phyloP scores from a whole-genome alignment of 306 rosid genomes.

The Prunus mira region DNA sequence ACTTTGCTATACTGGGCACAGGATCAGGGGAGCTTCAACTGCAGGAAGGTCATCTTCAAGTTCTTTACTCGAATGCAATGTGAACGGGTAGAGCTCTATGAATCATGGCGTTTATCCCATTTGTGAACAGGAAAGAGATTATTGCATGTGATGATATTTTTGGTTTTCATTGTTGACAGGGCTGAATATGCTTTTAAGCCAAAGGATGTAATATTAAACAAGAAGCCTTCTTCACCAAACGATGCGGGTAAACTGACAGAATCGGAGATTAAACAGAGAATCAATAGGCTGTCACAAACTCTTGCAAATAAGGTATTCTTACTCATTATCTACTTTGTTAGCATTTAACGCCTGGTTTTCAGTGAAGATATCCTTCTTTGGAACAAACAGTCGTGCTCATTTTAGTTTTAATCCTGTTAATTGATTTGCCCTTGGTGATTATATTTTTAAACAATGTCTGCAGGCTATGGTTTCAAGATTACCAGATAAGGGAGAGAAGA shows the following conservation, averaged over 20 bases:
- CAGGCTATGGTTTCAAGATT: slow-evolving; percentile 68
- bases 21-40: slow-evolving; percentile 25
- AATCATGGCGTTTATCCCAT: background rate
- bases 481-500: slow-evolving; percentile 75
- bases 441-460: slow-evolving; percentile 3
- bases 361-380: background rate
- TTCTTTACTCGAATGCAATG: slow-evolving; percentile 35
- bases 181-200: slow-evolving; percentile 76
- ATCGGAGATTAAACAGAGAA: slow-evolving; percentile 60
- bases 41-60: slow-evolving; percentile 46
- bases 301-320: slow-evolving; percentile 59
- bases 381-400: background rate
- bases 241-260: slow-evolving; percentile 48
- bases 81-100: slow-evolving; percentile 48
- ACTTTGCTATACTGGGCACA: slow-evolving; percentile 27
- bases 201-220: slow-evolving; percentile 51
- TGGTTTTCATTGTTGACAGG: slow-evolving; percentile 37
- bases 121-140: background rate
- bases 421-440: background rate
- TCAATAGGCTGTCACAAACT: slow-evolving; percentile 54
- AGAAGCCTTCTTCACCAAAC: slow-evolving; percentile 49
- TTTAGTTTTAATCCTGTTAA: background rate
- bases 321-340: background rate
- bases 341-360: background rate
- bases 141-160: slow-evolving; percentile 13